Conservation (phyloP, 2,329 filamentous ascomycete genomes). For the Myriosclerotinia scirpicola region DNA sequence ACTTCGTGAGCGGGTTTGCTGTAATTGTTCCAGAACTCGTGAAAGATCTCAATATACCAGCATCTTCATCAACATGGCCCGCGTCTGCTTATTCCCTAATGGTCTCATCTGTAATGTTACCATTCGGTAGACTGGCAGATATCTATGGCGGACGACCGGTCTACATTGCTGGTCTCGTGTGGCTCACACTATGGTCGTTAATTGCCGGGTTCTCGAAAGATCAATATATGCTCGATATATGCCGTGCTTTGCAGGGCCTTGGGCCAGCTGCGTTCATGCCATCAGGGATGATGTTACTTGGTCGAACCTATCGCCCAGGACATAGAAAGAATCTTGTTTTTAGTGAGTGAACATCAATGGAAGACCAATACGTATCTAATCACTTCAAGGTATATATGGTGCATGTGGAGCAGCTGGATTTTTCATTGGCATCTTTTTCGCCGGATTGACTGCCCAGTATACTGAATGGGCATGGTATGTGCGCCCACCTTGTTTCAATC, state of each 20-base stretch:
- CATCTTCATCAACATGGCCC: constrained; percentile 58
- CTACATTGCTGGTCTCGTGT: constrained; percentile 56
- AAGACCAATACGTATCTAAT: neutral
- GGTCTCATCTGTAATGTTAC: constrained; percentile 55
- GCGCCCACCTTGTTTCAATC: neutral
- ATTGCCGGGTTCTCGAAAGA: constrained; percentile 67
- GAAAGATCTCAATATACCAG: constrained; percentile 60
- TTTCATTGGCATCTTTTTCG: constrained; percentile 64
- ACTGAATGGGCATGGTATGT: constrained; percentile 61
- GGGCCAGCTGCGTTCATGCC: constrained; percentile 69
- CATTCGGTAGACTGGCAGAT: constrained; percentile 59
- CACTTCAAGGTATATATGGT: constrained; percentile 20
- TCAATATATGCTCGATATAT: constrained; percentile 66
- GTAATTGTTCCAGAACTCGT: constrained; percentile 66
- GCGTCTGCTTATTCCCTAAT: constrained; percentile 58
- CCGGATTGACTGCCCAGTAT: constrained; percentile 60
- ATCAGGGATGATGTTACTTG: constrained; percentile 62
- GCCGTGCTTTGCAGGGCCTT: constrained; percentile 69
- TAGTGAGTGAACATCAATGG: constrained; percentile 29
- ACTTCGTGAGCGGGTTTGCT: constrained; percentile 69
- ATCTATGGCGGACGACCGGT: constrained; percentile 59
- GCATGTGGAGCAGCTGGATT: constrained; percentile 22
- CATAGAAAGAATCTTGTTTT: constrained; percentile 64
- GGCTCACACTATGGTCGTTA: constrained; percentile 66
- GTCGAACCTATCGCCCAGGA: constrained; percentile 61